These are phyloP conservation scores for Diaporthe eres DNA, from an alignment of 2,329 filamentous ascomycete species.

Conservation along the genomic window DNA sequence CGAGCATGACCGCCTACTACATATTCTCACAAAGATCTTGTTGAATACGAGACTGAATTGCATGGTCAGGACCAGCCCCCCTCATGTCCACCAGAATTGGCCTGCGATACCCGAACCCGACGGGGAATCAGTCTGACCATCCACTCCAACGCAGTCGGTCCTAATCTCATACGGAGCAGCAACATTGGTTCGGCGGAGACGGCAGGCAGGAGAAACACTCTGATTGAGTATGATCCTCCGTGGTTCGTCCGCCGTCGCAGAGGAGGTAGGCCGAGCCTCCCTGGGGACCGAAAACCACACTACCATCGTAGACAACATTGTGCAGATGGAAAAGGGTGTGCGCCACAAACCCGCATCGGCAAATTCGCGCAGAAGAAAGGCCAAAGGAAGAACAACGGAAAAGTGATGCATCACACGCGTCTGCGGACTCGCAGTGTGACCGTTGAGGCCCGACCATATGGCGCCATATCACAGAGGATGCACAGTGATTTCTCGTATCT, in stretches of 20 bases:
- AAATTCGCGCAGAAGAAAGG: background rate
- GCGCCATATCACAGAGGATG: slow-evolving; percentile 10
- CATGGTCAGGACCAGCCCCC: background rate
- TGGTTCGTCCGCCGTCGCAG: background rate
- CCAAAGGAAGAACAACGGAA: background rate
- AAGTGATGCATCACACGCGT: slow-evolving; percentile 12
- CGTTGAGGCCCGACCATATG: background rate
- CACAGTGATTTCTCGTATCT: background rate
- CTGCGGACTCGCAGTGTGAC: slow-evolving; percentile 11
- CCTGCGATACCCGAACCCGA: background rate
- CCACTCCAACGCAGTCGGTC: background rate
- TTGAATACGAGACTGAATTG: background rate
- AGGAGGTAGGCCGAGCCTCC: background rate
- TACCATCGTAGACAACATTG: background rate
- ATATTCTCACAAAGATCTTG: background rate
- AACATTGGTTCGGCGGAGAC: background rate
- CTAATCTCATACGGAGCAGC: background rate
- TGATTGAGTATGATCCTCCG: background rate
- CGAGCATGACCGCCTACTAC: background rate
- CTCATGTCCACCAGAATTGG: background rate
- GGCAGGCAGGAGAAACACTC: background rate
- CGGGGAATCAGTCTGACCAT: slow-evolving; percentile 12
- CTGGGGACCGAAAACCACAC: background rate
- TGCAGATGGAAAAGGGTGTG: background rate
- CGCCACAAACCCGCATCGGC: slow-evolving; percentile 25